phyloP scores from a whole-genome alignment of 768 basidiomycete genomes.

The Leccinum subgranulosum region DNA sequence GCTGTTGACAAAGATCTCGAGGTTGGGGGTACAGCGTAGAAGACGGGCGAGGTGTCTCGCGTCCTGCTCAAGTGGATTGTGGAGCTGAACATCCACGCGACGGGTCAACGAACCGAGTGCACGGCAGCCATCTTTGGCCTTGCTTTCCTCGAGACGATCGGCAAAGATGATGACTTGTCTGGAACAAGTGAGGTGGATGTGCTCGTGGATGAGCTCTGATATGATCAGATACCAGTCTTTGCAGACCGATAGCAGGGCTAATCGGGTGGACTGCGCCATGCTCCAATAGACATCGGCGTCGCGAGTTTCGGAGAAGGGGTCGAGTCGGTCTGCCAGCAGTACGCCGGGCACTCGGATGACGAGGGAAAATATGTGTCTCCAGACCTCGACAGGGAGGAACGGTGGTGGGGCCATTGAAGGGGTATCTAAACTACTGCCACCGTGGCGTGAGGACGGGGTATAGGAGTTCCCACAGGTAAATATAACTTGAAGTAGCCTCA shows the following conservation, averaged over 20 bases:
- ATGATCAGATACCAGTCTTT: conserved; percentile 36
- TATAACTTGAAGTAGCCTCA: background rate
- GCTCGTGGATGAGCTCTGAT: conserved; percentile 39
- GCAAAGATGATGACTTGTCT: conserved; percentile 35
- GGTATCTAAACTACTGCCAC: conserved; percentile 1
- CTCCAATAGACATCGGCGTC: conserved; percentile 31
- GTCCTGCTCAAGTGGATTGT: conserved; percentile 26
- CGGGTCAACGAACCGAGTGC: conserved; percentile 38
- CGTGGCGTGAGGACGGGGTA: conserved; percentile 2
- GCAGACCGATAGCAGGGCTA: conserved; percentile 34
- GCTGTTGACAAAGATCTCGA: conserved; percentile 41
- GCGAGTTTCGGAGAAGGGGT: conserved; percentile 37
- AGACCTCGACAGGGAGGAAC: conserved; percentile 36
- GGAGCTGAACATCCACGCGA: conserved; percentile 41
- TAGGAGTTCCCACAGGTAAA: background rate
- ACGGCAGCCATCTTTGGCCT: conserved; percentile 15
- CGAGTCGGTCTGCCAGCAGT: conserved; percentile 33
- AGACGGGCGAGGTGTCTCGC: conserved; percentile 32
- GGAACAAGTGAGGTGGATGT: conserved; percentile 36
- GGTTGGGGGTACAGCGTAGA: conserved; percentile 40
- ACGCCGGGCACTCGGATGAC: conserved; percentile 35
- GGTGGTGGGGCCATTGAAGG: conserved; percentile 17
- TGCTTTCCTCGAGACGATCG: conserved; percentile 33
- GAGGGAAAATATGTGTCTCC: conserved; percentile 38
- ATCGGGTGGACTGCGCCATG: conserved; percentile 28